A percentile compares a stretch with the other conserved stretches of the same genome.
phyloP scores from a whole-genome alignment of 176 grass and related monocot species.

The Guadua angustifolia region DNA sequence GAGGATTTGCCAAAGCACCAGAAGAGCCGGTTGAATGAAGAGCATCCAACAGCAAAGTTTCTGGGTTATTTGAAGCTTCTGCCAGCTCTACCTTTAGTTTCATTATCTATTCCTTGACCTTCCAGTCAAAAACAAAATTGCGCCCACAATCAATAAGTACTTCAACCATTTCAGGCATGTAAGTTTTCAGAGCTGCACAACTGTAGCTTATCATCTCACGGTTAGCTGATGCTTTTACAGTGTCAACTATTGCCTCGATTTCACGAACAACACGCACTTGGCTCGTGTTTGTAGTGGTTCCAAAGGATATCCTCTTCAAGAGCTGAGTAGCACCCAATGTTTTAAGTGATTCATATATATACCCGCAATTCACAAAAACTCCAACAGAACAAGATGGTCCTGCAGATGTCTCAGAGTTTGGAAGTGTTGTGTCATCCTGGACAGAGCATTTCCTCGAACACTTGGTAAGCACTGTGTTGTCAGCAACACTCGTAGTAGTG shows the following conservation, averaged over 20 bases:
- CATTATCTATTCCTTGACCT: constrained; percentile 85
- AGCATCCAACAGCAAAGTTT: constrained; percentile 86
- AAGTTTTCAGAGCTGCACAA: constrained; percentile 78
- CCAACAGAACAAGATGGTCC: constrained; percentile 78
- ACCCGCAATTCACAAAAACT: constrained; percentile 78
- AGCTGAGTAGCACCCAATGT: constrained; percentile 73
- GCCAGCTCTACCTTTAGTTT: constrained; percentile 65
- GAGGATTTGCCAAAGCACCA: constrained; percentile 89
- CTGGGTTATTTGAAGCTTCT: constrained; percentile 69
- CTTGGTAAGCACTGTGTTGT: too few species aligned
- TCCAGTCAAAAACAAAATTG: constrained; percentile 92
- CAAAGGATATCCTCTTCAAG: constrained; percentile 76
- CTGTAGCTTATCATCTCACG: constrained; percentile 87
- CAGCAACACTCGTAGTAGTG: too few species aligned
- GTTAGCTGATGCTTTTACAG: constrained; percentile 66
- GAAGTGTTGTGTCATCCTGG: too few species aligned
- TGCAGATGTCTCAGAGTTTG: too few species aligned
- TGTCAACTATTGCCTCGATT: constrained; percentile 81
- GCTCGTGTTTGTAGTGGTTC: constrained; percentile 81
- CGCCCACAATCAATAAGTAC: constrained; percentile 84
- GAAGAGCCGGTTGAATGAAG: constrained; percentile 91
- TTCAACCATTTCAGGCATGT: constrained; percentile 95
- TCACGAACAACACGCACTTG: constrained; percentile 85
- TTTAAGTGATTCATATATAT: constrained; percentile 72
- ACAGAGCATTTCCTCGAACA: too few species aligned